Conservation (phyloP, 192 early-diverging fungal species). For the Oehlia diaphana region DNA sequence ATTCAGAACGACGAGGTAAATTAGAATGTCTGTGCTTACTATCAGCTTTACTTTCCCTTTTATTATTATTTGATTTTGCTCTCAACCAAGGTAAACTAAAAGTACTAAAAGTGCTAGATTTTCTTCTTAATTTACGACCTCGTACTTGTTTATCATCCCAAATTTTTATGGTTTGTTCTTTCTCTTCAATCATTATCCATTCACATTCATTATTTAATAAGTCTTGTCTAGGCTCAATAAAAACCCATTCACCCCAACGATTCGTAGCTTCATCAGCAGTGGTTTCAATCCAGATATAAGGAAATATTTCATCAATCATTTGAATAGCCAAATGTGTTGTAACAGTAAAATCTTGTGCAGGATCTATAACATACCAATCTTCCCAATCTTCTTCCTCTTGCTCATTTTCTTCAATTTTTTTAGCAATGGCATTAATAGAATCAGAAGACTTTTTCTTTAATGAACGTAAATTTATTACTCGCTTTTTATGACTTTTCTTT, state of each 20-base stretch:
- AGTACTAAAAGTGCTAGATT: constrained; percentile 11
- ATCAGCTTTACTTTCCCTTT: not conserved
- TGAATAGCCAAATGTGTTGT: constrained; percentile 28
- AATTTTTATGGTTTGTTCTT: constrained; percentile 13
- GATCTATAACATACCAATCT: constrained; percentile 24
- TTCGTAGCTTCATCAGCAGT: not conserved
- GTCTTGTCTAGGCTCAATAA: constrained; percentile 27
- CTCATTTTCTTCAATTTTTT: not conserved
- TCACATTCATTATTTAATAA: constrained; percentile 24
- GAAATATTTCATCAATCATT: constrained; percentile 30
- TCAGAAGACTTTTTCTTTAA: not conserved
- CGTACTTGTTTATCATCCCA: not conserved
- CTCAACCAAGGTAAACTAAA: constrained; percentile 19
- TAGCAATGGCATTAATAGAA: not conserved
- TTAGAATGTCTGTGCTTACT: not conserved
- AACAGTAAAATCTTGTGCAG: constrained; percentile 5
- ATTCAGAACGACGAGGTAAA: not conserved
- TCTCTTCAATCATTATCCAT: constrained; percentile 32
- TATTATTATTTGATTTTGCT: not conserved
- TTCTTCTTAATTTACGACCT: not conserved
- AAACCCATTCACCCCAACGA: constrained; percentile 30
- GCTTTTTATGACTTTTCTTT: not conserved
- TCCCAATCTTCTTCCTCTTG: constrained; percentile 18
- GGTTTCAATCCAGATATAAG: constrained; percentile 31
- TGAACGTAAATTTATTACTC: not conserved